phyloP scores from a whole-genome alignment of 805 yeast genomes.

The Wickerhamiella kurtzmanii region DNA sequence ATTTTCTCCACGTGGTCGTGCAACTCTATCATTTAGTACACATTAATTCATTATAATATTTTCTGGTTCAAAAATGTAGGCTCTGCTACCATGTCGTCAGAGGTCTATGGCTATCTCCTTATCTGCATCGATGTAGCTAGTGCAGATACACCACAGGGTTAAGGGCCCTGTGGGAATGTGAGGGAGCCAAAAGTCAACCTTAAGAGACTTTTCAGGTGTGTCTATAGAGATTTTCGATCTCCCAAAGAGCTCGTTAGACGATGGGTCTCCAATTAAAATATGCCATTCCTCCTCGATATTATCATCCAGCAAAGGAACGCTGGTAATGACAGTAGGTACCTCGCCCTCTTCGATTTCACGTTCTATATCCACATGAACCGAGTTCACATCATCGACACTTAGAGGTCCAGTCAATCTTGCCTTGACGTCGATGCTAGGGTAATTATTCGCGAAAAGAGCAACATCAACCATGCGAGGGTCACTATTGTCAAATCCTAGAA shows the following conservation, averaged over 20 bases:
- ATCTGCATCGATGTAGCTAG: constrained; percentile 85
- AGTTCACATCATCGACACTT: constrained; percentile 36
- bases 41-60: too few relatives aligned
- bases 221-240: constrained; percentile 50
- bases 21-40: too few relatives aligned
- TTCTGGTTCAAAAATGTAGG: not conserved
- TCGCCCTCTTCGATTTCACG: constrained; percentile 58
- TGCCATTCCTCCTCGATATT: constrained; percentile 40
- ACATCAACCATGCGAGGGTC: constrained; percentile 39
- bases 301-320: not conserved
- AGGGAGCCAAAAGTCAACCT: constrained; percentile 29
- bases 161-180: constrained; percentile 31
- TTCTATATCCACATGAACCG: constrained; percentile 28
- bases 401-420: constrained; percentile 34
- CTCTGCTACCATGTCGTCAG: not conserved
- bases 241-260: constrained; percentile 50
- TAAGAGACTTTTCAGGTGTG: constrained; percentile 34
- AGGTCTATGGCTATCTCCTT: constrained; percentile 50
- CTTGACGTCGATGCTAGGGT: constrained; percentile 68
- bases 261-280: constrained; percentile 65
- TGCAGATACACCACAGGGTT: constrained; percentile 78
- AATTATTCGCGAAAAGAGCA: constrained; percentile 79
- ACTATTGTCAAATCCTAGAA: constrained; percentile 41
- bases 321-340: constrained; percentile 32
- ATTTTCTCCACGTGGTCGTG: not conserved